phyloP scores from a whole-genome alignment of 2,329 filamentous ascomycete genomes.

The Didymella sp. region DNA sequence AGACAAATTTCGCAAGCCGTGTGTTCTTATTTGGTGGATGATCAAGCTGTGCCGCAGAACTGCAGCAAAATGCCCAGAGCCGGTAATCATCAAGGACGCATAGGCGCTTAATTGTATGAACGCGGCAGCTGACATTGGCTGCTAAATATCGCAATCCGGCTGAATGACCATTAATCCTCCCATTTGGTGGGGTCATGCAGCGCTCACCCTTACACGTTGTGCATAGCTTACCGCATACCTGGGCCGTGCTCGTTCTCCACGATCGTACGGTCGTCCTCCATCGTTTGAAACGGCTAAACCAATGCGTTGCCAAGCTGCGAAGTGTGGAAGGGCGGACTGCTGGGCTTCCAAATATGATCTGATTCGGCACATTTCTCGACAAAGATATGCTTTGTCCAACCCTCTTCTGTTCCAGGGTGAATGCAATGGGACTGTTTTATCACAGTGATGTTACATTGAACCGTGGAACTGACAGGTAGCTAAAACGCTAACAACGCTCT shows the following conservation, averaged over 20 bases:
- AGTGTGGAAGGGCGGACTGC: constrained; percentile 6
- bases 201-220: constrained; percentile 11
- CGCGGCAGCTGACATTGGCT: constrained; percentile 25
- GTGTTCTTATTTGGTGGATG: constrained; percentile 35
- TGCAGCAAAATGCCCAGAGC: constrained; percentile 34
- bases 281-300: constrained; percentile 8
- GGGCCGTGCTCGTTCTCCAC: constrained; percentile 19
- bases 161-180: constrained; percentile 16
- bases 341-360: background rate
- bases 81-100: constrained; percentile 23
- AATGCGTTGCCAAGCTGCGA: constrained; percentile 7
- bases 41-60: constrained; percentile 31
- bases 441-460: constrained; percentile 6
- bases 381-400: background rate
- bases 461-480: background rate
- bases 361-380: background rate
- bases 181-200: constrained; percentile 12
- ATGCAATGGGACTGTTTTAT: background rate
- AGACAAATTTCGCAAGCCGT: constrained; percentile 32
- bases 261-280: constrained; percentile 1
- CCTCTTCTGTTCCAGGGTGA: background rate
- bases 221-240: constrained; percentile 17
- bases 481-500: constrained; percentile 5
- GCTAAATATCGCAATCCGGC: constrained; percentile 24
- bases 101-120: constrained; percentile 43